Conservation (phyloP, 2,329 filamentous ascomycete genomes). For the Sphaerulina populicola region DNA sequence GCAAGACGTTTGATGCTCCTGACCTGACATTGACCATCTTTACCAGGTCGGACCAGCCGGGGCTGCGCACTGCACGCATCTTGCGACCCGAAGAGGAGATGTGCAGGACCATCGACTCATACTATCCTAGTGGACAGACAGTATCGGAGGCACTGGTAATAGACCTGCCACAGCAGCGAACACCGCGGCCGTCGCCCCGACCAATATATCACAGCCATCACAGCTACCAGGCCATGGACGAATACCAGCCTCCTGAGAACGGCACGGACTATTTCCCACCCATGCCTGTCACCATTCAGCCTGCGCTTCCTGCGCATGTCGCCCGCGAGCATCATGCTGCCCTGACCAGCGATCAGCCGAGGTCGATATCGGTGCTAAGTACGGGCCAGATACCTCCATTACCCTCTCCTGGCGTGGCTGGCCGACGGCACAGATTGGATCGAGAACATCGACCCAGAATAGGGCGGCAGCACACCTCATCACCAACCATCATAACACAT, state of each 20-base stretch:
- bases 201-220: constrained; percentile 32
- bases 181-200: constrained; percentile 72
- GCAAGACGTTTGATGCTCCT: constrained; percentile 79
- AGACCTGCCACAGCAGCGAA: constrained; percentile 68
- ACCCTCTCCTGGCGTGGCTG: constrained; percentile 71
- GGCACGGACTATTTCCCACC: constrained; percentile 78
- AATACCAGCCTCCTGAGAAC: constrained; percentile 57
- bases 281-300: constrained; percentile 45
- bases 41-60: constrained; percentile 45
- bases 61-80: constrained; percentile 49
- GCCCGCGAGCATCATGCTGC: constrained; percentile 30
- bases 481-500: constrained; percentile 60
- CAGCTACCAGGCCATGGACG: constrained; percentile 52
- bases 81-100: constrained; percentile 84
- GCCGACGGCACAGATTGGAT: constrained; percentile 23
- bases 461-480: constrained; percentile 67
- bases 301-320: constrained; percentile 35
- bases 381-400: constrained; percentile 73
- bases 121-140: constrained; percentile 77
- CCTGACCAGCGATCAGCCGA: constrained; percentile 40
- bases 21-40: constrained; percentile 74
- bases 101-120: constrained; percentile 65
- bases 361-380: constrained; percentile 70
- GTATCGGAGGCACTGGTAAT: constrained; percentile 87
- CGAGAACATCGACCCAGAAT: constrained; percentile 48